Conservation (phyloP, 257 asterid species). For the Solanum stenotomum region DNA sequence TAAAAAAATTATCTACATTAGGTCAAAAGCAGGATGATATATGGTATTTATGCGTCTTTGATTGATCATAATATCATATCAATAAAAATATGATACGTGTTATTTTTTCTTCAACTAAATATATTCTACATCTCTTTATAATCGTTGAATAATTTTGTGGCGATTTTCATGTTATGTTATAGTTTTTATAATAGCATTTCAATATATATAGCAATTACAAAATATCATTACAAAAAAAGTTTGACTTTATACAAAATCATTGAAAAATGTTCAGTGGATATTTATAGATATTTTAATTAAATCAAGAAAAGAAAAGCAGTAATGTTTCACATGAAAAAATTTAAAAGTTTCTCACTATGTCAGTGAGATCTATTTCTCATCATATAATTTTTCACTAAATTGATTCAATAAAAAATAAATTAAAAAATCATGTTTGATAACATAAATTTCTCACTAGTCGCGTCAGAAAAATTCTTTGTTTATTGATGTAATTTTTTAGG, state of each 20-base stretch:
- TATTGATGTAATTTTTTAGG: background rate
- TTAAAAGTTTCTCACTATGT: background rate
- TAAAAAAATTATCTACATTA: background rate
- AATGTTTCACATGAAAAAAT: background rate
- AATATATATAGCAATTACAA: background rate
- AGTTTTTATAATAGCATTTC: background rate
- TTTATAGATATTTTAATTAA: background rate
- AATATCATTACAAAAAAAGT: background rate
- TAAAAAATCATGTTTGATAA: background rate
- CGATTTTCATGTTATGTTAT: background rate
- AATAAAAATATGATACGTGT: background rate
- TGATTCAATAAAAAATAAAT: background rate
- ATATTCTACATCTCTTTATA: background rate
- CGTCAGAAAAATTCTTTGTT: background rate
- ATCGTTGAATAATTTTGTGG: background rate
- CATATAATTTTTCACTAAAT: background rate
- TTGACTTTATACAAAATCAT: background rate
- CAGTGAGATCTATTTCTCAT: background rate
- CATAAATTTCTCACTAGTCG: background rate
- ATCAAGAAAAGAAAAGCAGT: too few species aligned
- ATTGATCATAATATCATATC: background rate
- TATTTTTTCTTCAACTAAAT: background rate
- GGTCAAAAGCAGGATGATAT: background rate
- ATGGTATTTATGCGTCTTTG: background rate
- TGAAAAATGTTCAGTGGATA: background rate